Evolutionary conservation across 768 basidiomycete species (phyloP), one percentile per base, ranked within the genome.

Genomic region (Russula griseocarnosa): DNA sequence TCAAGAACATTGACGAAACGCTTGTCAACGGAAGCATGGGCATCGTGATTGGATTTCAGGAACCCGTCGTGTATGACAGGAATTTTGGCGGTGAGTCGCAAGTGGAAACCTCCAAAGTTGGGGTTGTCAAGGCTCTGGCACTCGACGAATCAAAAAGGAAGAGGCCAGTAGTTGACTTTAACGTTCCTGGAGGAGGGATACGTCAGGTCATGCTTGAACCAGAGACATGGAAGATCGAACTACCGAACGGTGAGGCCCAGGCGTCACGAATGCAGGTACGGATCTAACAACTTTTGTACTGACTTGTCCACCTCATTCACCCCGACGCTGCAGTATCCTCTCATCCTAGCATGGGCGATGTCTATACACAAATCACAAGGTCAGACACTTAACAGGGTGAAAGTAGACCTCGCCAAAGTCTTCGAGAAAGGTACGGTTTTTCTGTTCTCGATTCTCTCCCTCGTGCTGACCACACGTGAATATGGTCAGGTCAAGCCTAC

Each of bases 311-410:
- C 26, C 24, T 49, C 42, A 40, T 50, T 62, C n/a, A 50, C 51
- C 34, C n/a, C 20, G 38, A 13, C 24, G 14, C 30, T 10, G 11
- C 68, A 95, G 92, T 73, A 96, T 2, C 93, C 92, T 0, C 73
- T 98, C 28, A 94, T 97, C 63, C 80, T 96, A 44, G 83, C 95
- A 0, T 98, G 95, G 96, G 95, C 96, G 0, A 96, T 98, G 92
- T 92, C 89, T 53, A 98, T 98, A 66, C 97, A 99, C 75, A 99
- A 99, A 73, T 91, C 90, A 13, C 97, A 99, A 74, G 97, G 97
- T 11, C 97, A 98, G 74, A 98, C 97, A 0, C 79, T 99, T 11
- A 90, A 94, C 28, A 85, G 93, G 52, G 95, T 98, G 69, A 96
- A 90, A 72, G 95, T 98, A 50, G 95, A 98, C 71, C 80, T 99